These are phyloP conservation scores for Sphaerulina populicola DNA, from an alignment of 2,329 filamentous ascomycete species.

Conservation along the genomic window DNA sequence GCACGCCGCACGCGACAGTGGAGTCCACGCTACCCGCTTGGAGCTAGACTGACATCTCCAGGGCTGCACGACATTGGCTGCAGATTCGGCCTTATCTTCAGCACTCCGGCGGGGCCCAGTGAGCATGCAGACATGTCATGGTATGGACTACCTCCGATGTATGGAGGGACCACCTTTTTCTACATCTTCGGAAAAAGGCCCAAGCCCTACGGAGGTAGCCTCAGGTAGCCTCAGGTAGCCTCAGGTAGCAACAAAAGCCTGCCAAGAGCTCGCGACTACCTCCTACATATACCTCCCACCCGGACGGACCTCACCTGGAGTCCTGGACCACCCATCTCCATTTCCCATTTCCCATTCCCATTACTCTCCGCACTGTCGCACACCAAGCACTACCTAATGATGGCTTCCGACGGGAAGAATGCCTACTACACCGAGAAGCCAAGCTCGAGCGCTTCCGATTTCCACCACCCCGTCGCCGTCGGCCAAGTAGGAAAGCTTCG, in stretches of 20 bases:
- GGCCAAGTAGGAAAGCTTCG: slow-evolving; percentile 24
- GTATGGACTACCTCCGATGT: no score
- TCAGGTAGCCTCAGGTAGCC: no score
- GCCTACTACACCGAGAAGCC: neutral
- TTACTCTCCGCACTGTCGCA: neutral
- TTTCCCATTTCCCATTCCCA: no score
- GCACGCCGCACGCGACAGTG: neutral
- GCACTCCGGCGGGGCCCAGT: no score
- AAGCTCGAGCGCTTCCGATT: neutral
- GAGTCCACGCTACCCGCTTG: neutral
- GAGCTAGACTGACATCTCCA: neutral
- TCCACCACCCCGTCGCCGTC: neutral
- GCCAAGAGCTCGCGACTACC: neutral
- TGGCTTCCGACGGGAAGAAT: neutral
- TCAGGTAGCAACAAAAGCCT: no score
- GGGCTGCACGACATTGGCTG: neutral
- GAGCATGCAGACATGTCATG: no score
- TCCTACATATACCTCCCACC: neutral
- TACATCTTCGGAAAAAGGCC: neutral
- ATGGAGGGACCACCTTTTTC: no score
- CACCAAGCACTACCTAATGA: neutral
- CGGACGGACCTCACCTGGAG: neutral
- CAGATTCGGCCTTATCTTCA: neutral
- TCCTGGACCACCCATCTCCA: no score
- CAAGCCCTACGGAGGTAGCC: no score